Evolutionary conservation across 768 basidiomycete genomes (phyloP).

Genomic region (Trametes punicea): DNA sequence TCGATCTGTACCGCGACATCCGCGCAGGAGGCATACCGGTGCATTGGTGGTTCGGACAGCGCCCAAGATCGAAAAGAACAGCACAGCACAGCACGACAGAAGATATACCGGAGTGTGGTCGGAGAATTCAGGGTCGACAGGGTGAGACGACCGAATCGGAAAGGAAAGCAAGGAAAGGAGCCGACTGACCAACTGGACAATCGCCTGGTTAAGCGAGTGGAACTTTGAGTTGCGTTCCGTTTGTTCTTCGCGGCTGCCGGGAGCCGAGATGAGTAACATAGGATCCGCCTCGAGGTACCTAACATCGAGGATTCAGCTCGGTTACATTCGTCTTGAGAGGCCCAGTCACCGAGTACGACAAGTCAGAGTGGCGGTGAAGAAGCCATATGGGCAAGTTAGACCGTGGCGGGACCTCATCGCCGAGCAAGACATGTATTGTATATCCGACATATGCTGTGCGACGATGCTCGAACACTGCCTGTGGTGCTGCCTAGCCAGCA

Average conservation of each 20-base stretch:
- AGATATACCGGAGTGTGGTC: neutral
- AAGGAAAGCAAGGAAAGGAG: neutral
- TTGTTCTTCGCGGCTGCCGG: slow-evolving; percentile 50
- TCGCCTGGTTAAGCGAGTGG: slow-evolving; percentile 90
- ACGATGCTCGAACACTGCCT: neutral
- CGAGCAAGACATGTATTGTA: neutral
- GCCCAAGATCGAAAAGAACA: neutral
- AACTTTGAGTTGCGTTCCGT: slow-evolving; percentile 71
- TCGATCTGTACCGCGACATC: slow-evolving; percentile 65
- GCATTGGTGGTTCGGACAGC: neutral
- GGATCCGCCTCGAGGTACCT: slow-evolving; percentile 96
- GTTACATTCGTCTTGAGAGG: neutral
- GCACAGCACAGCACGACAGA: no score
- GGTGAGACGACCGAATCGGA: slow-evolving; percentile 1
- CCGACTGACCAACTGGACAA: slow-evolving; percentile 81
- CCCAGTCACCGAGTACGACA: neutral
- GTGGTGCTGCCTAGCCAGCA: neutral
- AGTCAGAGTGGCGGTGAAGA: neutral
- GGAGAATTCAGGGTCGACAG: neutral
- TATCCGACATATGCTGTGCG: neutral
- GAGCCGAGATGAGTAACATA: slow-evolving; percentile 66
- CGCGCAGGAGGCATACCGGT: slow-evolving; percentile 4
- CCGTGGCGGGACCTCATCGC: neutral
- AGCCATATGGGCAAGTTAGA: neutral
- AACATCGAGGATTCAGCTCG: neutral